phyloP scores from a whole-genome alignment of 1,284 basidiomycete species.

The Porodaedalea pini region DNA sequence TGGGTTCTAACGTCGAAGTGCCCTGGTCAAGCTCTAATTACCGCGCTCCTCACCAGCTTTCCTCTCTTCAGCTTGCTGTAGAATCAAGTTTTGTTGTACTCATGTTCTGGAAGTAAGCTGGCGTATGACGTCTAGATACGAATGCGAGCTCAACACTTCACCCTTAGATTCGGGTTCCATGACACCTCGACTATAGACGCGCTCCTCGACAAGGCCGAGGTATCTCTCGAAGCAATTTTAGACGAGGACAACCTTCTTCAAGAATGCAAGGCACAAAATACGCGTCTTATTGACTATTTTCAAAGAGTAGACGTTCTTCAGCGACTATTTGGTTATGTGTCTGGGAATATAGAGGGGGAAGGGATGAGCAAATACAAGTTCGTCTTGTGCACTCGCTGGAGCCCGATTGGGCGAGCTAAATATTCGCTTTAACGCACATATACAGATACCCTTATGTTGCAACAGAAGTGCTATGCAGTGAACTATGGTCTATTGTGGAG shows the following conservation, averaged over 20 bases:
- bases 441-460: slow-evolving; percentile 91
- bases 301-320: slow-evolving; percentile 77
- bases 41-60: slow-evolving; percentile 11
- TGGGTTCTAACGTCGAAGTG: slow-evolving; percentile 5
- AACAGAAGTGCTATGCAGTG: slow-evolving; percentile 94
- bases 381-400: slow-evolving; percentile 31
- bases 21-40: slow-evolving; percentile 3
- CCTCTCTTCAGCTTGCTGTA: slow-evolving; percentile 1
- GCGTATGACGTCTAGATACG: not conserved
- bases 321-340: slow-evolving; percentile 78
- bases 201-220: slow-evolving; percentile 80
- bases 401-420: slow-evolving; percentile 9
- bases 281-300: slow-evolving; percentile 82
- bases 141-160: slow-evolving; percentile 5
- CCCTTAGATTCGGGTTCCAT: slow-evolving; percentile 75
- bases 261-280: slow-evolving; percentile 95
- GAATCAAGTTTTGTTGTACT: slow-evolving; percentile 4
- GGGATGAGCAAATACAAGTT: slow-evolving; percentile 76
- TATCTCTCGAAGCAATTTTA: slow-evolving; percentile 84
- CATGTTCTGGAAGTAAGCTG: slow-evolving; percentile 44
- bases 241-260: slow-evolving; percentile 93
- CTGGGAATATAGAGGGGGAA: slow-evolving; percentile 77
- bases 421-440: not conserved
- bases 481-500: slow-evolving; percentile 93
- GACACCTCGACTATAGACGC: slow-evolving; percentile 80